These are phyloP conservation scores for Diaporthe velutina DNA, from an alignment of 2,329 filamentous ascomycete species.

Conservation along the genomic window DNA sequence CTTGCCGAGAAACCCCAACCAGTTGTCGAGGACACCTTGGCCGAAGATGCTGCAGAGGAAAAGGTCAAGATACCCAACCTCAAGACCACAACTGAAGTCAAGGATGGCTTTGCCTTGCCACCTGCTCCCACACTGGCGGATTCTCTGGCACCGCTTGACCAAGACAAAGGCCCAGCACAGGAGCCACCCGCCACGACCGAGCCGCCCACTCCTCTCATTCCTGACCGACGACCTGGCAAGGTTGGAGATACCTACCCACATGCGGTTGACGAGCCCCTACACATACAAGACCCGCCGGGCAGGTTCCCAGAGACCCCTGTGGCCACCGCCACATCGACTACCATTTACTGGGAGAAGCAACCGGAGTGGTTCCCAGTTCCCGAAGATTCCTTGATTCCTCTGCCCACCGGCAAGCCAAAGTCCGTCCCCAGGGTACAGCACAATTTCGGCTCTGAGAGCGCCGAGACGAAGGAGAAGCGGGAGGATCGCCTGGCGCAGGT, in stretches of 20 bases:
- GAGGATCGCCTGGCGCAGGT: conserved; percentile 74
- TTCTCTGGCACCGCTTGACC: neutral
- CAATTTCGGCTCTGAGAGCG: conserved; percentile 75
- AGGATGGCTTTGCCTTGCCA: conserved; percentile 46
- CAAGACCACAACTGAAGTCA: conserved; percentile 45
- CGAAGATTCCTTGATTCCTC: conserved; percentile 75
- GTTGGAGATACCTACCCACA: conserved; percentile 41
- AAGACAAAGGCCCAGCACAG: conserved; percentile 42
- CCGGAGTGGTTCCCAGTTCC: conserved; percentile 84
- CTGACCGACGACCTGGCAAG: conserved; percentile 46
- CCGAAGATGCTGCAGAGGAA: neutral
- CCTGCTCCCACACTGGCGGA: conserved; percentile 38
- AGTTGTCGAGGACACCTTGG: conserved; percentile 15
- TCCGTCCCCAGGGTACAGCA: conserved; percentile 83
- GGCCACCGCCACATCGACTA: conserved; percentile 42
- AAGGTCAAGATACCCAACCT: conserved; percentile 47
- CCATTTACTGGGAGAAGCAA: conserved; percentile 79
- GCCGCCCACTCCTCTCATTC: conserved; percentile 45
- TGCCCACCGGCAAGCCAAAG: conserved; percentile 80
- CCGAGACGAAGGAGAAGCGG: conserved; percentile 71
- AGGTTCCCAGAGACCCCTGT: conserved; percentile 43
- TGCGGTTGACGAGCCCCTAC: conserved; percentile 40
- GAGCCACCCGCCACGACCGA: conserved; percentile 45
- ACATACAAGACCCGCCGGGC: conserved; percentile 44
- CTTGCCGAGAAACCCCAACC: conserved; percentile 4